A percentile compares a stretch with the other conserved stretches of the same genome.
Conservation (phyloP, 2,329 filamentous ascomycete species). For the Microsporum audouinii region DNA sequence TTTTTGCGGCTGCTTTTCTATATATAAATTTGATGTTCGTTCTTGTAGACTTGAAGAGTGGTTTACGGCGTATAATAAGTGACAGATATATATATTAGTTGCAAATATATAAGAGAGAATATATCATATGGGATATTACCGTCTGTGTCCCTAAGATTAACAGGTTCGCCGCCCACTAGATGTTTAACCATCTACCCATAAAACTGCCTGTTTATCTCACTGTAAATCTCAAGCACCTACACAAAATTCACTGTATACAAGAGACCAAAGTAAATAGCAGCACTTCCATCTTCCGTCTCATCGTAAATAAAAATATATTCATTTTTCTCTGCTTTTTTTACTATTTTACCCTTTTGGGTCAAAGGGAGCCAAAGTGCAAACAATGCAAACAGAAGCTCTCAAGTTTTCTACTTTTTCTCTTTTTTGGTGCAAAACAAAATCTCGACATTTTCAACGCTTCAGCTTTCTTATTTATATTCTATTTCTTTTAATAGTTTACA, state of each 20-base stretch:
- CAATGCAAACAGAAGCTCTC: background rate
- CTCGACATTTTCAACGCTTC: background rate
- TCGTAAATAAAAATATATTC: background rate
- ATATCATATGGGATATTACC: too few species aligned
- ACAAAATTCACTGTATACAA: too few species aligned
- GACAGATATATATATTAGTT: too few species aligned
- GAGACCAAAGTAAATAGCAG: too few species aligned
- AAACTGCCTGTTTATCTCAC: too few species aligned
- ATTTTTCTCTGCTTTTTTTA: background rate
- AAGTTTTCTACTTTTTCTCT: background rate
- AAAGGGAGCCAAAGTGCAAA: background rate
- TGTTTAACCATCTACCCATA: too few species aligned
- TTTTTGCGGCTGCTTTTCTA: background rate
- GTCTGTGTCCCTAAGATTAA: too few species aligned
- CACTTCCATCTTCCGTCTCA: background rate
- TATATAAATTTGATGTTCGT: background rate
- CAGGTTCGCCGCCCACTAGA: too few species aligned
- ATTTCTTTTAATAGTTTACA: background rate
- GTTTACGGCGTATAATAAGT: too few species aligned
- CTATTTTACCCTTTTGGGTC: background rate
- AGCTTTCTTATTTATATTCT: background rate
- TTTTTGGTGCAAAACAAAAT: background rate
- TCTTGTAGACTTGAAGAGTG: too few species aligned
- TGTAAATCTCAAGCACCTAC: too few species aligned
- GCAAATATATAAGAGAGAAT: too few species aligned